Conservation (phyloP, 2,329 filamentous ascomycete genomes). For the Sclerotinia subarctica region DNA sequence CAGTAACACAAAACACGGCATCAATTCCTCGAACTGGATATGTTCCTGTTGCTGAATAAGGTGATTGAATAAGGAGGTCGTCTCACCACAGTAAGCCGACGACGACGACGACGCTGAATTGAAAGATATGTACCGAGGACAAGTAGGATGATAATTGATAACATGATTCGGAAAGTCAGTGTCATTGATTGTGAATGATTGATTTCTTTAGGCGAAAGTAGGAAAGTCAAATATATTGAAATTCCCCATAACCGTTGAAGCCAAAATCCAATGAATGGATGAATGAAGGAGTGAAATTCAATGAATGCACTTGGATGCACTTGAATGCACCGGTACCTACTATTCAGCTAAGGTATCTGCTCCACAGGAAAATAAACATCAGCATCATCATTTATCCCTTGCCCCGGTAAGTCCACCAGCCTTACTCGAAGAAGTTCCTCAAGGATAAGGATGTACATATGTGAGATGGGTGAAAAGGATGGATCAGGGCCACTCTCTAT, state of each 20-base stretch:
- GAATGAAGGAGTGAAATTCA: too few species aligned
- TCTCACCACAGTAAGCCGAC: background rate
- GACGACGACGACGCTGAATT: background rate
- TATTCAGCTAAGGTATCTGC: background rate
- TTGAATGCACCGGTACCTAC: too few species aligned
- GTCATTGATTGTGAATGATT: background rate
- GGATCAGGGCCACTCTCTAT: slow-evolving; percentile 3
- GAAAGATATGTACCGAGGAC: background rate
- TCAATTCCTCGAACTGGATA: background rate
- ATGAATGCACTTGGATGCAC: background rate
- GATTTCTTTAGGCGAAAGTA: slow-evolving; percentile 10
- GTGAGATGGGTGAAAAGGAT: background rate
- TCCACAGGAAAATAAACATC: background rate
- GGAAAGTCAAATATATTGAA: slow-evolving; percentile 11
- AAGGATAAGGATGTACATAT: background rate
- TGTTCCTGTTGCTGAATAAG: background rate
- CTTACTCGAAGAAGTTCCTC: background rate
- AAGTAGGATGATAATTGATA: background rate
- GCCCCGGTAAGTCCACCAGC: background rate
- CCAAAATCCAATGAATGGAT: background rate
- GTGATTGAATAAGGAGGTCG: background rate
- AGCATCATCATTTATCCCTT: background rate
- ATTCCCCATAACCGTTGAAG: background rate
- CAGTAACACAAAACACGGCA: background rate
- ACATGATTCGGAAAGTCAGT: background rate